A percentile compares a stretch with the other conserved stretches of the same genome.
Conservation (phyloP, 306 rosid species). For the Pterocarpus santalinus region DNA sequence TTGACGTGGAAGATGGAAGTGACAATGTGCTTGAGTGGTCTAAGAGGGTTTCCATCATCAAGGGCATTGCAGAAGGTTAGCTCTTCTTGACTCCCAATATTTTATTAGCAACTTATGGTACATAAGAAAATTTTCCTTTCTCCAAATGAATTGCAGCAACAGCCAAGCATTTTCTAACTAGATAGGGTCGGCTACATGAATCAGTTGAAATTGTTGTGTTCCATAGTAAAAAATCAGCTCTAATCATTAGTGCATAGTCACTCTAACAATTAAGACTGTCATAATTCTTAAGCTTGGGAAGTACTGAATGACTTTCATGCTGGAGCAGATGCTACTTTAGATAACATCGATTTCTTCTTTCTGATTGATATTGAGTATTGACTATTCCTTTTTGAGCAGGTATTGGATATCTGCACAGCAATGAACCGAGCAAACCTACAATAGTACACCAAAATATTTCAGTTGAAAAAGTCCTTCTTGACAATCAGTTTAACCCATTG, state of each 20-base stretch:
- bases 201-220: too few relatives aligned
- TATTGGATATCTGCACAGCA: constrained; percentile 71
- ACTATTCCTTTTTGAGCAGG: constrained; percentile 55
- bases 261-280: too few relatives aligned
- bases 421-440: constrained; percentile 66
- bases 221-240: too few relatives aligned
- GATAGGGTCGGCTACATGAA: not conserved
- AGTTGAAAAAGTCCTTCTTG: constrained; percentile 72
- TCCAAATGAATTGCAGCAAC: too few relatives aligned
- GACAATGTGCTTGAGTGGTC: constrained; percentile 77
- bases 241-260: too few relatives aligned
- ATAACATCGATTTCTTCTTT: not conserved
- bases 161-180: not conserved
- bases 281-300: too few relatives aligned
- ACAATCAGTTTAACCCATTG: constrained; percentile 69
- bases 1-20: constrained; percentile 71
- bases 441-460: constrained; percentile 88
- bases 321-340: constrained; percentile 17
- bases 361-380: not conserved
- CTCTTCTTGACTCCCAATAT: constrained; percentile 5
- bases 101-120: constrained; percentile 9
- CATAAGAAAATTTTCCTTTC: not conserved
- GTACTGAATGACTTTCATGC: not conserved
- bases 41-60: constrained; percentile 72
- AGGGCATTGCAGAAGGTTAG: constrained; percentile 85